A percentile compares a stretch with the other conserved stretches of the same genome.
Evolutionary conservation across 305 asterid genomes (phyloP).

Genomic region (Solanum hybrid): DNA sequence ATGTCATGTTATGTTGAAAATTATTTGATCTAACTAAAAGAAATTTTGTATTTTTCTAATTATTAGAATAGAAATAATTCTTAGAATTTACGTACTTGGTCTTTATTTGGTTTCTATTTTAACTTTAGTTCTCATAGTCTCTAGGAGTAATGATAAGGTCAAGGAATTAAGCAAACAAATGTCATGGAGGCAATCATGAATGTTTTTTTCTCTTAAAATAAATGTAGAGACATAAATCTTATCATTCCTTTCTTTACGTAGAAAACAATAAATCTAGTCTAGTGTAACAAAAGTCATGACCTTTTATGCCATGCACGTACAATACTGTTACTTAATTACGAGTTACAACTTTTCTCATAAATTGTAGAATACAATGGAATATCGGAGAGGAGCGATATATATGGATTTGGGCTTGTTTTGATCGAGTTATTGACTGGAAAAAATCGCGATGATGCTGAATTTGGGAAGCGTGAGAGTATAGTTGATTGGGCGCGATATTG

Average conservation of each 20-base stretch:
- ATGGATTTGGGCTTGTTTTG: constrained; percentile 58
- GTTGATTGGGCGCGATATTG: constrained; percentile 86
- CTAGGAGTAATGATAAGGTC: not conserved
- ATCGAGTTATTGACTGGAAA: constrained; percentile 73
- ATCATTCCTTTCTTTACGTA: not conserved
- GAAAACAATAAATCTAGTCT: not conserved
- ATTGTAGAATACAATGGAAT: constrained; percentile 26
- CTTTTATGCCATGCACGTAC: constrained; percentile 33
- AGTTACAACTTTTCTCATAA: not conserved
- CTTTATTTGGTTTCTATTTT: not conserved
- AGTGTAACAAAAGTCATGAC: not conserved
- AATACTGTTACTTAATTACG: not conserved
- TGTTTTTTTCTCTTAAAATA: not conserved
- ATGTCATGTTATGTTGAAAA: not conserved
- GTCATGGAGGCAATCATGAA: constrained; percentile 5
- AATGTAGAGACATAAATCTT: not conserved
- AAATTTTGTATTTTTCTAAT: not conserved
- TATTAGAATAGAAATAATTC: not conserved
- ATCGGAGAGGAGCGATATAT: constrained; percentile 42
- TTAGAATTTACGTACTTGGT: not conserved
- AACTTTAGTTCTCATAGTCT: not conserved
- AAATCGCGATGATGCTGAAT: constrained; percentile 39
- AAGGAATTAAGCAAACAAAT: constrained; percentile 3
- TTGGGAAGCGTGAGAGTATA: constrained; percentile 38
- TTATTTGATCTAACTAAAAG: not conserved